A percentile compares a stretch with the other conserved stretches of the same genome.
phyloP scores from a whole-genome alignment of 768 basidiomycete genomes.

The Hirschioporus abietinus region DNA sequence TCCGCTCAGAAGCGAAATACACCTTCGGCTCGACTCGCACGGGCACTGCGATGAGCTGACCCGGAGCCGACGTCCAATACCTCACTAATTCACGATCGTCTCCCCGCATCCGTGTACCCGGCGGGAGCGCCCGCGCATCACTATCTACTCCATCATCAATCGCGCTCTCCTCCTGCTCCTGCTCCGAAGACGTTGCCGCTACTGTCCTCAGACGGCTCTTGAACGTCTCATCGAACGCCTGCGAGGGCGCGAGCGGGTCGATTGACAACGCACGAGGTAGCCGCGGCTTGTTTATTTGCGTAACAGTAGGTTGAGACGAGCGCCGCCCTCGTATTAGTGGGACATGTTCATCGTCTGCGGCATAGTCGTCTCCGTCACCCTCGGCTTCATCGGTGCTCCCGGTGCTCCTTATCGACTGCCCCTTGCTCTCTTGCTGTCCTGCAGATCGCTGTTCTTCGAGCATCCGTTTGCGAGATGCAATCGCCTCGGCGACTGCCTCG shows the following conservation, averaged over 20 bases:
- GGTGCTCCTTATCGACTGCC: background rate
- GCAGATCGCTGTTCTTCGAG: conserved; percentile 29
- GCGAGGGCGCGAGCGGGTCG: conserved; percentile 80
- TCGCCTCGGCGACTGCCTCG: conserved; percentile 74
- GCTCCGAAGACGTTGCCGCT: conserved; percentile 16
- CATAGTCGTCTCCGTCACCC: conserved; percentile 7
- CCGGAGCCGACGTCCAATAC: conserved; percentile 72
- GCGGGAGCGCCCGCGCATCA: conserved; percentile 18
- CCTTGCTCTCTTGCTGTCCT: conserved; percentile 15
- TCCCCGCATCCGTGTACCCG: conserved; percentile 17
- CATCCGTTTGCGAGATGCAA: conserved; percentile 79
- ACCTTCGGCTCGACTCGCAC: conserved; percentile 98
- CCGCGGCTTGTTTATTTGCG: conserved; percentile 8
- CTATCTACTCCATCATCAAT: conserved; percentile 41
- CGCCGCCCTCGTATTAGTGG: conserved; percentile 6
- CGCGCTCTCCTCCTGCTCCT: conserved; percentile 18
- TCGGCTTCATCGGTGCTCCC: conserved; percentile 1
- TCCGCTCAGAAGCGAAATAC: conserved; percentile 93
- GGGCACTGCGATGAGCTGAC: conserved; percentile 88
- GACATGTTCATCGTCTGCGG: background rate
- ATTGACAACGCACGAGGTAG: conserved; percentile 50
- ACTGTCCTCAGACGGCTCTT: conserved; percentile 52
- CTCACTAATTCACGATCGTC: conserved; percentile 58
- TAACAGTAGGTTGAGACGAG: conserved; percentile 1
- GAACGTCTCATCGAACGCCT: conserved; percentile 79